These are phyloP conservation scores for Carex scoparia DNA, from an alignment of 176 grass and related monocot genomes.

Conservation along the genomic window DNA sequence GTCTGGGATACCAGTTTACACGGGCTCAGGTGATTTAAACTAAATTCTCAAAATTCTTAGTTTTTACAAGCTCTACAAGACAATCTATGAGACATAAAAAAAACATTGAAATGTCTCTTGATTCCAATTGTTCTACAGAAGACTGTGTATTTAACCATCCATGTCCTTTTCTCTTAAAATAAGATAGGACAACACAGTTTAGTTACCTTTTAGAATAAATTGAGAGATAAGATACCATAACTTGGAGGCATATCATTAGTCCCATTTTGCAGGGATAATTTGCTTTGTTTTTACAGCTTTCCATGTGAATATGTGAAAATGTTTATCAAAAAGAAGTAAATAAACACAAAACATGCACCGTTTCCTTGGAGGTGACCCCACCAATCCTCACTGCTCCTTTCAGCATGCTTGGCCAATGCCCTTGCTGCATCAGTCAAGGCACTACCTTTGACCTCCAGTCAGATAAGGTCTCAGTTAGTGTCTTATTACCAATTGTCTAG, in stretches of 20 bases:
- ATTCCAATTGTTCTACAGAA: not conserved
- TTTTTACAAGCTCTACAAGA: not conserved
- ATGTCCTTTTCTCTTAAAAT: not conserved
- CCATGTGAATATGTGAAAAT: not conserved
- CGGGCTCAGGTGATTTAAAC: not conserved
- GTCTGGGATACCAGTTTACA: not conserved
- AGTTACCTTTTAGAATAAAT: not conserved
- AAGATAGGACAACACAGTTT: not conserved
- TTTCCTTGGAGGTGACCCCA: conserved; percentile 68
- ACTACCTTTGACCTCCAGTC: conserved; percentile 69
- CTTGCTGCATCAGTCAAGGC: conserved; percentile 90
- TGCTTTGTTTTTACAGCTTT: not conserved
- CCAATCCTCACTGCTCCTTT: conserved; percentile 69
- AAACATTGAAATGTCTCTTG: not conserved
- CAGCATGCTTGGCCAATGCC: conserved; percentile 86
- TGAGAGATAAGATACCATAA: not conserved
- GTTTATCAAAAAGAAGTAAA: not conserved
- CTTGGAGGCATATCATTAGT: not conserved
- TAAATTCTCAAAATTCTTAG: not conserved
- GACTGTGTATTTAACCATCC: not conserved
- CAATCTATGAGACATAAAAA: not conserved
- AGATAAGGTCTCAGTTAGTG: conserved; percentile 14
- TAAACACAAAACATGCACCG: conserved; percentile 36
- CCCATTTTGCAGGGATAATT: not conserved
- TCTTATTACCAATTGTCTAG: not conserved